Evolutionary conservation across 1,139 yeast genomes (phyloP).

Genomic region (Debaryomyces singareniensis): DNA sequence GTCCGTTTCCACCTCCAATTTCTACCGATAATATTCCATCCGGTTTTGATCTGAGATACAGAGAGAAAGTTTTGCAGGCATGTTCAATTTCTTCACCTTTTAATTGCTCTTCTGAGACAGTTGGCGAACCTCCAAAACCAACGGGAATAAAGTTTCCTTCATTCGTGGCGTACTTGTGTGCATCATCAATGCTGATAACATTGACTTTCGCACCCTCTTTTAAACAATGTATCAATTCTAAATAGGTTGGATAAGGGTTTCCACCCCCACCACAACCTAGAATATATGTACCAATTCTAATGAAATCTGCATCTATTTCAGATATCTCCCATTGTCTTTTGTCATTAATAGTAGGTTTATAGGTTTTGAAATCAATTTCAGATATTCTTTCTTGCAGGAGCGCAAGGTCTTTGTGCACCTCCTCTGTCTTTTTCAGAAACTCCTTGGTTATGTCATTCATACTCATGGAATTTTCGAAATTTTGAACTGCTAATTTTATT

Average conservation of each 20-base stretch:
- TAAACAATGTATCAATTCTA: slow-evolving; percentile 26
- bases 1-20: slow-evolving; percentile 43
- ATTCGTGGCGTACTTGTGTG: slow-evolving; percentile 12
- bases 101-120: slow-evolving; percentile 38
- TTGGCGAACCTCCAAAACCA: slow-evolving; percentile 42
- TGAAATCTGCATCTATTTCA: slow-evolving; percentile 32
- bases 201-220: slow-evolving; percentile 21
- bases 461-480: slow-evolving; percentile 1
- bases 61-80: slow-evolving; percentile 12
- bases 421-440: slow-evolving; percentile 2
- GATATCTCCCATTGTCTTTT: slow-evolving; percentile 34
- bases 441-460: slow-evolving; percentile 5
- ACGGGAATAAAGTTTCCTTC: slow-evolving; percentile 27
- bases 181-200: slow-evolving; percentile 14
- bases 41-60: slow-evolving; percentile 15
- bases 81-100: slow-evolving; percentile 26
- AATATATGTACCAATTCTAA: slow-evolving; percentile 38
- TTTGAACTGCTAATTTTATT: slow-evolving; percentile 6
- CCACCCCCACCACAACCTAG: slow-evolving; percentile 50
- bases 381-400: slow-evolving; percentile 7
- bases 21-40: slow-evolving; percentile 30
- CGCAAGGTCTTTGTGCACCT: slow-evolving; percentile 6
- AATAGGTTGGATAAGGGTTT: slow-evolving; percentile 33
- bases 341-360: slow-evolving; percentile 25
- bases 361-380: slow-evolving; percentile 15